Evolutionary conservation across 768 basidiomycete species (phyloP).

Genomic region (Lactarius tabidus): DNA sequence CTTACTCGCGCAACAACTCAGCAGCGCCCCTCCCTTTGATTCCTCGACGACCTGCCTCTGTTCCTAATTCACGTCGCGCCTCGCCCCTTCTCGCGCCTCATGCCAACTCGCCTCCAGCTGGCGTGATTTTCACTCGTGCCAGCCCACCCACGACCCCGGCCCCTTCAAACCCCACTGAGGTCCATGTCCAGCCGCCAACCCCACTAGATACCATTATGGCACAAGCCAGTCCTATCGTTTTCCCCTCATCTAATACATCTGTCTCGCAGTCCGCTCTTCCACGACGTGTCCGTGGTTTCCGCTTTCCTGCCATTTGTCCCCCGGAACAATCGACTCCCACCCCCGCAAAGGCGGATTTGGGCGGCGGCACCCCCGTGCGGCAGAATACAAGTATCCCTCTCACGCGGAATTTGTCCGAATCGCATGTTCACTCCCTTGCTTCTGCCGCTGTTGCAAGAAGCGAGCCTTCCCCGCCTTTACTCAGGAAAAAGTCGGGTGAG

Average conservation of each 20-base stretch:
- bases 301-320: slow-evolving; percentile 29
- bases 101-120: slow-evolving; percentile 7
- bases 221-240: slow-evolving; percentile 7
- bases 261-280: slow-evolving; percentile 30
- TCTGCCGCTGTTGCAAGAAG: slow-evolving; percentile 3
- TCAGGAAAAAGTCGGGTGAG: slow-evolving; percentile 93
- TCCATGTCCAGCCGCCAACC: slow-evolving; percentile 31
- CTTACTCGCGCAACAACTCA: slow-evolving; percentile 46
- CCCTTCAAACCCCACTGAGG: not conserved
- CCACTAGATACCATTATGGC: slow-evolving; percentile 16
- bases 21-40: slow-evolving; percentile 59
- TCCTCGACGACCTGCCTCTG: slow-evolving; percentile 46
- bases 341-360: slow-evolving; percentile 32
- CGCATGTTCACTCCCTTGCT: slow-evolving; percentile 22
- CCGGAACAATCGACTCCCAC: slow-evolving; percentile 45
- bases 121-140: slow-evolving; percentile 20
- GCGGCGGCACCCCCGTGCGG: slow-evolving; percentile 17
- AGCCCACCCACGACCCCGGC: slow-evolving; percentile 15
- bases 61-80: slow-evolving; percentile 26
- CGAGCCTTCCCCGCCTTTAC: slow-evolving; percentile 30
- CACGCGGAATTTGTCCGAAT: slow-evolving; percentile 24
- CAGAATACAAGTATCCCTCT: not conserved
- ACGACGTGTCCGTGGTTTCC: slow-evolving; percentile 31
- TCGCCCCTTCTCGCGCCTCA: slow-evolving; percentile 15
- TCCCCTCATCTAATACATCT: slow-evolving; percentile 21